phyloP scores from a whole-genome alignment of 306 rosid genomes.

The Datisca glomerata region DNA sequence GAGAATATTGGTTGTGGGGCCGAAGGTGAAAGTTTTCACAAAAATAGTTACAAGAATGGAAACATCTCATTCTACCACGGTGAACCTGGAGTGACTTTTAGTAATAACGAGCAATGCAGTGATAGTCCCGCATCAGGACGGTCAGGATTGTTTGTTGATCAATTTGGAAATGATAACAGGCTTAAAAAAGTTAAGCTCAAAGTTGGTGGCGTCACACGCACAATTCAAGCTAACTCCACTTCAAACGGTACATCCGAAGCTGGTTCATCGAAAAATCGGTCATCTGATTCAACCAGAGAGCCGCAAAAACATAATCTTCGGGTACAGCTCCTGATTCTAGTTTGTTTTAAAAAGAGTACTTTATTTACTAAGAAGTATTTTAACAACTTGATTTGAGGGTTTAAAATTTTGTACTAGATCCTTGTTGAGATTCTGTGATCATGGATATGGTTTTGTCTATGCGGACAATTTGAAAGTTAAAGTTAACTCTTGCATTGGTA shows the following conservation, averaged over 20 bases:
- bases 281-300: conserved; percentile 33
- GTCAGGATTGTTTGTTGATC: conserved; percentile 35
- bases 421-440: no score
- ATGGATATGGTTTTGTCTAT: no score
- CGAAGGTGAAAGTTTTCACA: conserved; percentile 29
- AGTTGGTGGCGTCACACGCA: conserved; percentile 67
- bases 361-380: no score
- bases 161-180: conserved; percentile 49
- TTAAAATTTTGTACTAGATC: no score
- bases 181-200: conserved; percentile 82
- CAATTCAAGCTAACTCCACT: conserved; percentile 64
- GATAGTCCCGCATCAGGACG: conserved; percentile 43
- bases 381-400: no score
- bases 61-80: conserved; percentile 39
- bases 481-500: no score
- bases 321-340: no score
- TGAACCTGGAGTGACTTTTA: conserved; percentile 36
- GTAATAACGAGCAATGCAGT: conserved; percentile 38
- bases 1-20: conserved; percentile 49
- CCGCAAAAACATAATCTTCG: conserved; percentile 39
- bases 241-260: conserved; percentile 49
- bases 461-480: no score
- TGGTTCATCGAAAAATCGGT: conserved; percentile 33
- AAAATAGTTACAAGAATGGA: conserved; percentile 35
- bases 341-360: no score